These are phyloP conservation scores for Marsdenia floribunda DNA, from an alignment of 257 asterid species.

Conservation along the genomic window DNA sequence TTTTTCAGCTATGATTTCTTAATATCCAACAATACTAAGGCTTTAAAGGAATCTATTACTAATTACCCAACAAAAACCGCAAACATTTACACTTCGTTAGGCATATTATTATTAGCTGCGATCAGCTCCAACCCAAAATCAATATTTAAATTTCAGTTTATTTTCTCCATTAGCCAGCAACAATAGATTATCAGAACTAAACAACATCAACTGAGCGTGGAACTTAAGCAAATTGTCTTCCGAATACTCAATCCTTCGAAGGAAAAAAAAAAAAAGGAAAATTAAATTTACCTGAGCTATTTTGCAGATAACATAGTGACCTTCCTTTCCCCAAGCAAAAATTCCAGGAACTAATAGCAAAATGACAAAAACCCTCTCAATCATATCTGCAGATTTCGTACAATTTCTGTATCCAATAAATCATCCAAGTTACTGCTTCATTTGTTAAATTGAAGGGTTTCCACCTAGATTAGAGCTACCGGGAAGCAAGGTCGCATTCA, in stretches of 20 bases:
- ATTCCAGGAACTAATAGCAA: constrained; percentile 30
- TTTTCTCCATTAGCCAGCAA: not conserved
- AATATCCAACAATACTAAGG: not conserved
- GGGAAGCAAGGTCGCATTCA: too few species aligned
- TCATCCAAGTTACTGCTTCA: not conserved
- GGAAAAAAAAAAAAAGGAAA: not conserved
- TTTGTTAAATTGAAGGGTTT: too few species aligned
- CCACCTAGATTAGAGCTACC: too few species aligned
- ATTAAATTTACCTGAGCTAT: constrained; percentile 81
- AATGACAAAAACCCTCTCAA: constrained; percentile 27
- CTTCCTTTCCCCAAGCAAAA: constrained; percentile 83
- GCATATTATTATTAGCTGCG: not conserved
- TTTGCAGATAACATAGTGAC: constrained; percentile 71
- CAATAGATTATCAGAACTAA: not conserved
- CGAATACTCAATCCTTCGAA: not conserved
- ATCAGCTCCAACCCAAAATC: not conserved
- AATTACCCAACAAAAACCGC: not conserved
- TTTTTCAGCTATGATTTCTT: not conserved
- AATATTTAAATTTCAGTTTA: not conserved
- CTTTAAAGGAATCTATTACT: not conserved
- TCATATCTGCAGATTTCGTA: constrained; percentile 39
- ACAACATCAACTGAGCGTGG: not conserved
- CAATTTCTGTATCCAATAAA: not conserved
- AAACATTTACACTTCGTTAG: not conserved
- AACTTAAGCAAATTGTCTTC: not conserved